Conservation (phyloP, 768 basidiomycete genomes). For the Lentinula guzmanii region DNA sequence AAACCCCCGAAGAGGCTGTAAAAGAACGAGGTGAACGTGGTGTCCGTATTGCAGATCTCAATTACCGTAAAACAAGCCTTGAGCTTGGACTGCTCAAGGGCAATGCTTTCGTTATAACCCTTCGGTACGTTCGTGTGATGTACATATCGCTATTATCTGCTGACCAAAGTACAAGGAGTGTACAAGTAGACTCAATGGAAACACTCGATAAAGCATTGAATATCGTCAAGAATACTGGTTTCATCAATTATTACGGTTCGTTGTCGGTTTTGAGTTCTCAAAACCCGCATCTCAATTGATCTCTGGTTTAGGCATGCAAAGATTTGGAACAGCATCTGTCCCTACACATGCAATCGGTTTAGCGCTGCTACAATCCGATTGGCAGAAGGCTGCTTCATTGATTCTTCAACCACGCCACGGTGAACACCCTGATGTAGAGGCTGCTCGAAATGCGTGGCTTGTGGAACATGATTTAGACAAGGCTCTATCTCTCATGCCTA, state of each 20-base stretch:
- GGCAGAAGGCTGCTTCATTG: slow-evolving; percentile 80
- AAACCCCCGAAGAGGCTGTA: slow-evolving; percentile 50
- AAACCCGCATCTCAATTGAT: neutral
- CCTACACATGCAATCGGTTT: slow-evolving; percentile 95
- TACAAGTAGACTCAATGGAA: slow-evolving; percentile 69
- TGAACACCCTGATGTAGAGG: slow-evolving; percentile 87
- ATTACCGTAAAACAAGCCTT: slow-evolving; percentile 74
- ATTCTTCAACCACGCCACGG: slow-evolving; percentile 81
- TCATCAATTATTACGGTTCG: slow-evolving; percentile 96
- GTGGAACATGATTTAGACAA: slow-evolving; percentile 73
- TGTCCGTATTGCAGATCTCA: slow-evolving; percentile 80
- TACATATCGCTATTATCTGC: neutral
- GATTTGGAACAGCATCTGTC: slow-evolving; percentile 94
- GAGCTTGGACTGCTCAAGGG: slow-evolving; percentile 97
- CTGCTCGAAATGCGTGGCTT: slow-evolving; percentile 85
- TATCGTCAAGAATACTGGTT: slow-evolving; percentile 77
- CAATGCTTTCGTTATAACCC: slow-evolving; percentile 90
- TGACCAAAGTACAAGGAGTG: slow-evolving; percentile 54
- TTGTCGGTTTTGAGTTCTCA: neutral
- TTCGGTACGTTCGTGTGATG: slow-evolving; percentile 53
- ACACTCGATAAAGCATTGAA: slow-evolving; percentile 71
- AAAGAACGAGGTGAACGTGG: slow-evolving; percentile 83
- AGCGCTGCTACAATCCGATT: slow-evolving; percentile 82
- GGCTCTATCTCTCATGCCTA: slow-evolving; percentile 82
- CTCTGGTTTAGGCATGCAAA: slow-evolving; percentile 80